Evolutionary conservation across 164 flowering plant genomes (phyloP), one percentile per base, ranked within the genome.

Genomic region (Kingdonia uniflora): DNA sequence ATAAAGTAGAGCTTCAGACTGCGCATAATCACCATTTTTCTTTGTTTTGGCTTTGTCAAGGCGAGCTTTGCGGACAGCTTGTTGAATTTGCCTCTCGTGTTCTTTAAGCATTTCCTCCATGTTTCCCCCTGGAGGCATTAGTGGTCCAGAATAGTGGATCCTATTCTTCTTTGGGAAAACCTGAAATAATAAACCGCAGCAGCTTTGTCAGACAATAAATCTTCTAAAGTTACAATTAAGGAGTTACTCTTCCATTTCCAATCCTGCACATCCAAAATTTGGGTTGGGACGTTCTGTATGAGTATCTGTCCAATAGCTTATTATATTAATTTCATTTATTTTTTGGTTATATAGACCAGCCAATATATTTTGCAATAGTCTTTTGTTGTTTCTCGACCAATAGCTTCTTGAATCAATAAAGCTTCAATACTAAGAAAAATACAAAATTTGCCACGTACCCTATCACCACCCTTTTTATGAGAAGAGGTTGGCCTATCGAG

Each of bases 91-190:
- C 67, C 84, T 77, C 62, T 91, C 97, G 41, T 87, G 96, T 70
- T 87, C 92, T 71, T 69, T 87, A 11, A 91, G 81, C 82, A 91
- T 79, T 26, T 91, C 97, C 2, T 91, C 97, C 15, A 87, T 58
- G 77, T 81, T 85, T 35, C 86, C 96, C 0, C 87, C 84, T 6
- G 84, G 77, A 41, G 96, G 87, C 68, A 87, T 54, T 72, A 91
- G 57, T 29, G 96, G 96, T 47, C 96, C 96, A n/a, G 97, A 91
- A 65, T 71, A 81, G 52, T 76, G 86, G 46, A 86, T 84, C 55
- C 83, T 74, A 68, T 58, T 79, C 64, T 76, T 82, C 80, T 78
- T 80, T 12, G 67, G 68, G 13, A 58, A 74, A 11, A 68, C 87
- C 95, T 87, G 72, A 26, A 35, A 49, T 47, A 14, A 20, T 15